Evolutionary conservation across 2,329 filamentous ascomycete species (phyloP).

Genomic region (Samsoniella hepiali): DNA sequence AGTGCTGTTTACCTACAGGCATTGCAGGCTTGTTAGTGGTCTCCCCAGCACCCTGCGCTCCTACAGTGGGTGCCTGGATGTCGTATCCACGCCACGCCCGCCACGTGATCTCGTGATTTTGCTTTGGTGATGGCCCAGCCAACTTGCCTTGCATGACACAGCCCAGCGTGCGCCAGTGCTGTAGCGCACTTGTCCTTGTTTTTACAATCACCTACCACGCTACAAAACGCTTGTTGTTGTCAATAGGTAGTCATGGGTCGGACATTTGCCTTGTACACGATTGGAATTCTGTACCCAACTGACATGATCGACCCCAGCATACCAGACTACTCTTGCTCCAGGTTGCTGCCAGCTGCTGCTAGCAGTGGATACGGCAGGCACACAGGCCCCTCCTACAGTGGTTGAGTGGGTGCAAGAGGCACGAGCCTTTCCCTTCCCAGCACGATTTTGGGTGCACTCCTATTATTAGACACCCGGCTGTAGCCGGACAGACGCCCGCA

Average conservation of each 20-base stretch:
- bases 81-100: slow-evolving; percentile 4
- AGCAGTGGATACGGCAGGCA: neutral
- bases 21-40: neutral
- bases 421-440: neutral
- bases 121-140: neutral
- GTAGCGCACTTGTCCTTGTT: neutral
- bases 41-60: neutral
- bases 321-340: neutral
- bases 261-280: neutral
- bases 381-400: neutral
- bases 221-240: neutral
- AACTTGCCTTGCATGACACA: neutral
- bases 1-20: neutral
- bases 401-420: neutral
- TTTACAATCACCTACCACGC: neutral
- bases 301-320: neutral
- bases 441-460: neutral
- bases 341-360: neutral
- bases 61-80: neutral
- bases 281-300: neutral
- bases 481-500: neutral
- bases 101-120: slow-evolving; percentile 22
- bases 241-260: neutral
- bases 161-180: neutral
- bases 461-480: slow-evolving; percentile 12